Evolutionary conservation across 2,329 filamentous ascomycete species (phyloP).

Genomic region (Lachnum nothofagi): DNA sequence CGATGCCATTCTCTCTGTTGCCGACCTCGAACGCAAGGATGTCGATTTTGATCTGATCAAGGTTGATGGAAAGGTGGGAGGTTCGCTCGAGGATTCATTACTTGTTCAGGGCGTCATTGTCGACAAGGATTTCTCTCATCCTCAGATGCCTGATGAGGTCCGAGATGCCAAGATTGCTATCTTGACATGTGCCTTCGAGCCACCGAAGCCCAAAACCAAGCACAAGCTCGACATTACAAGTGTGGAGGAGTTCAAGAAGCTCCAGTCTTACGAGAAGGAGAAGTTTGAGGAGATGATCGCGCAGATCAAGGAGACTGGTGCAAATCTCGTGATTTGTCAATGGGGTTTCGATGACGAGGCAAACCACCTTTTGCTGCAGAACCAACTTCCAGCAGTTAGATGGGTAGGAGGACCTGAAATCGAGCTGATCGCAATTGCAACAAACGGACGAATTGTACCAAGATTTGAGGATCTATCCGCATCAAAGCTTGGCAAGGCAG

Average conservation of each 20-base stretch:
- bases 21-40: slow-evolving; percentile 90
- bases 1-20: slow-evolving; percentile 92
- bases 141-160: slow-evolving; percentile 96
- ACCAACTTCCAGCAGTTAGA: slow-evolving; percentile 88
- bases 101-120: slow-evolving; percentile 97
- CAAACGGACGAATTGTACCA: slow-evolving; percentile 94
- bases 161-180: slow-evolving; percentile 95
- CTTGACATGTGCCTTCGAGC: slow-evolving; percentile 95
- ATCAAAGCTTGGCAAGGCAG: slow-evolving; percentile 86
- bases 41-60: slow-evolving; percentile 99
- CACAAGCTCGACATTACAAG: slow-evolving; percentile 97
- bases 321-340: slow-evolving; percentile 96
- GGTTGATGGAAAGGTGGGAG: slow-evolving; percentile 96
- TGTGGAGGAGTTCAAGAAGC: slow-evolving; percentile 96
- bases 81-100: slow-evolving; percentile 84
- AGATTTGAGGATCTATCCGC: slow-evolving; percentile 90
- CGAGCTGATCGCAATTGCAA: slow-evolving; percentile 96
- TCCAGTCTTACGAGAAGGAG: slow-evolving; percentile 90
- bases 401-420: slow-evolving; percentile 99
- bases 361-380: slow-evolving; percentile 94
- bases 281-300: slow-evolving; percentile 99
- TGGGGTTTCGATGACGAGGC: slow-evolving; percentile 99
- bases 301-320: slow-evolving; percentile 94
- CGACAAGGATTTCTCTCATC: slow-evolving; percentile 99
- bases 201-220: slow-evolving; percentile 99